Conservation (phyloP, 805 yeast genomes). For the Pichia ethanolica region DNA sequence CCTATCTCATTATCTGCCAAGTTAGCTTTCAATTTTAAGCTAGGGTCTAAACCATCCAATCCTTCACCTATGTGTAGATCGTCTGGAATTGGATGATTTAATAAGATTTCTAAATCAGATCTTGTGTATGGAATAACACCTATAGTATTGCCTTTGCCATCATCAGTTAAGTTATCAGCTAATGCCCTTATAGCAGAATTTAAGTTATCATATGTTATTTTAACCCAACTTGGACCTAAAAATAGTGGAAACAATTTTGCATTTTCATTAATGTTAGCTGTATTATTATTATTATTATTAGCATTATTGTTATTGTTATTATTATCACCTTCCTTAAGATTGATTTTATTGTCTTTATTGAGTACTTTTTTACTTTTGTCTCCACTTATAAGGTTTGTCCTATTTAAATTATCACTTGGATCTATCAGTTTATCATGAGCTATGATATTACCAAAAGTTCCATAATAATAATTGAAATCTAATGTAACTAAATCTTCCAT, state of each 20-base stretch:
- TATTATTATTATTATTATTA: neutral
- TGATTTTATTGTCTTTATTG: too few species aligned
- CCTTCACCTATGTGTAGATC: conserved; percentile 13
- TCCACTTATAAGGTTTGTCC: too few species aligned
- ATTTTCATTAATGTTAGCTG: neutral
- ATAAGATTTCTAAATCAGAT: conserved; percentile 26
- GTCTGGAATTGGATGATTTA: conserved; percentile 2
- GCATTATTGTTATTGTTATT: too few species aligned
- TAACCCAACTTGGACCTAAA: conserved; percentile 88
- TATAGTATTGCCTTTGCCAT: conserved; percentile 40
- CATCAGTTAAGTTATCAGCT: conserved; percentile 65
- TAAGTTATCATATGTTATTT: conserved; percentile 71
- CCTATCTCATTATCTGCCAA: conserved; percentile 10
- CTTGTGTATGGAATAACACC: conserved; percentile 65
- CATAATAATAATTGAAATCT: conserved; percentile 1
- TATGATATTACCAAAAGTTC: conserved; percentile 1
- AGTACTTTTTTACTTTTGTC: too few species aligned
- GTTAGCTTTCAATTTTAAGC: neutral
- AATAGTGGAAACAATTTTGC: conserved; percentile 47
- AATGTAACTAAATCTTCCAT: conserved; percentile 10
- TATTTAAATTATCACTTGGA: neutral
- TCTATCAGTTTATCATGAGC: neutral
- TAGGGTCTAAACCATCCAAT: conserved; percentile 6
- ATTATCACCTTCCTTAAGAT: too few species aligned
- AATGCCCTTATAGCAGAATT: conserved; percentile 76